phyloP scores from a whole-genome alignment of 129 eudicot genomes.

The Saussurea involucrata region DNA sequence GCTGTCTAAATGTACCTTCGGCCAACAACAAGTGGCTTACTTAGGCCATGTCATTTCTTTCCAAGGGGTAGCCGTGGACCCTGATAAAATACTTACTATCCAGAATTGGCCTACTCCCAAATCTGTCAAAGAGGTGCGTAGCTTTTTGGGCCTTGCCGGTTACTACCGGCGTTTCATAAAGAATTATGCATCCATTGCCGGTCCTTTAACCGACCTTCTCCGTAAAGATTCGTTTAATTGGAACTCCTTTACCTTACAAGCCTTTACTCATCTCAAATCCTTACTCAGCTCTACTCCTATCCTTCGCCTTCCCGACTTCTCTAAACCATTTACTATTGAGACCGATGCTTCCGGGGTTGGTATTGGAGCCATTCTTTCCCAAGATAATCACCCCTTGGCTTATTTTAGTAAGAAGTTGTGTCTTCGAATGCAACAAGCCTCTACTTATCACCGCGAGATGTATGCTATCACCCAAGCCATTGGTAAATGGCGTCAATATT shows the following conservation, averaged over 20 bases:
- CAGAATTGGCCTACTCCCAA: neutral
- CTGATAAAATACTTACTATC: neutral
- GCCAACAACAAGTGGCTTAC: neutral
- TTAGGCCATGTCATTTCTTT: neutral
- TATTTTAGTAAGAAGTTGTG: no score
- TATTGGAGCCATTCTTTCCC: no score
- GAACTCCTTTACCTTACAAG: neutral
- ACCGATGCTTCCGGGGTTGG: no score
- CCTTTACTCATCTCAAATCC: no score
- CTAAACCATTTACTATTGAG: no score
- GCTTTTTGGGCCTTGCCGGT: neutral
- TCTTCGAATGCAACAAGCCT: neutral
- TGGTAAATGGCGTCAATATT: neutral
- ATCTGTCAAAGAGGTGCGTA: neutral
- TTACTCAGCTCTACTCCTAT: no score
- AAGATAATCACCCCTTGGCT: no score
- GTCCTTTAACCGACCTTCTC: neutral
- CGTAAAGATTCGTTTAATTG: neutral
- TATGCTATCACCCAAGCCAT: neutral
- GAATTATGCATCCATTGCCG: neutral
- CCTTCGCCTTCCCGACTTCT: no score
- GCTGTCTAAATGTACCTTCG: neutral
- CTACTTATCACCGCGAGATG: neutral
- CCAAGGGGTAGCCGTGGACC: neutral
- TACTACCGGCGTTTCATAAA: neutral